Conservation (phyloP, 108 stramenopile species). For the Stephanodiscus minutulus region DNA sequence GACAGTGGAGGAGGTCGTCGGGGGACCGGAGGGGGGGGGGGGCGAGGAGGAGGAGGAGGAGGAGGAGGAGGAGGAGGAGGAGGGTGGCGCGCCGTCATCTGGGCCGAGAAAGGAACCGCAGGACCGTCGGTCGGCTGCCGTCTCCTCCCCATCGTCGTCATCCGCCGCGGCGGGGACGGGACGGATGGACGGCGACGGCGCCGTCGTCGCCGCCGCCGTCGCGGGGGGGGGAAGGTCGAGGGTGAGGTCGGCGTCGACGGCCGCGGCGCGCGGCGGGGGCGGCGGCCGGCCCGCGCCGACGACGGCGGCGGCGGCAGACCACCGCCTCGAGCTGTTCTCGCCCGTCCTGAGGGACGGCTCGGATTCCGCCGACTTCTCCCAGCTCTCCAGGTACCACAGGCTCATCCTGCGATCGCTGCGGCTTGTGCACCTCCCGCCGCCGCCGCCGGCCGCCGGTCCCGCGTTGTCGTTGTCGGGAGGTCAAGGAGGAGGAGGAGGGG, state of each 20-base stretch:
- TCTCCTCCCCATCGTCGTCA: not conserved
- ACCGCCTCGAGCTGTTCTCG: slow-evolving; percentile 14
- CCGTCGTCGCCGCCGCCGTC: too few species aligned
- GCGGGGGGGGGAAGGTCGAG: too few species aligned
- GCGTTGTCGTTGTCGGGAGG: too few species aligned
- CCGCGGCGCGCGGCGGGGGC: too few species aligned
- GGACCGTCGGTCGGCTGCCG: not conserved
- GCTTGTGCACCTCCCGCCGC: slow-evolving; percentile 16
- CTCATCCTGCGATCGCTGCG: slow-evolving; percentile 15
- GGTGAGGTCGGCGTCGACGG: too few species aligned
- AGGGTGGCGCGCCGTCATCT: too few species aligned
- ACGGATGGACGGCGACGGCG: too few species aligned
- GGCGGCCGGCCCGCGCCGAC: too few species aligned
- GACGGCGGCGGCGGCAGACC: too few species aligned
- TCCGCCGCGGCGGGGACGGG: not conserved
- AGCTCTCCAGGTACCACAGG: slow-evolving; percentile 17
- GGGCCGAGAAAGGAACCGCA: not conserved
- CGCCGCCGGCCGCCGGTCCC: too few species aligned
- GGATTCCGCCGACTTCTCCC: slow-evolving; percentile 6
- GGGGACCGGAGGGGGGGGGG: not conserved
- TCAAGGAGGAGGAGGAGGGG: not conserved
- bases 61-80: too few species aligned
- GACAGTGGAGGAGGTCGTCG: too few species aligned
- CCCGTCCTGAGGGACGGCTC: slow-evolving; percentile 11
- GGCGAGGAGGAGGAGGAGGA: not conserved